A percentile compares a stretch with the other conserved stretches of the same genome.
These are phyloP conservation scores for Urochloa ruziziensis DNA, from an alignment of 176 grass and related monocot genomes.

Conservation along the genomic window DNA sequence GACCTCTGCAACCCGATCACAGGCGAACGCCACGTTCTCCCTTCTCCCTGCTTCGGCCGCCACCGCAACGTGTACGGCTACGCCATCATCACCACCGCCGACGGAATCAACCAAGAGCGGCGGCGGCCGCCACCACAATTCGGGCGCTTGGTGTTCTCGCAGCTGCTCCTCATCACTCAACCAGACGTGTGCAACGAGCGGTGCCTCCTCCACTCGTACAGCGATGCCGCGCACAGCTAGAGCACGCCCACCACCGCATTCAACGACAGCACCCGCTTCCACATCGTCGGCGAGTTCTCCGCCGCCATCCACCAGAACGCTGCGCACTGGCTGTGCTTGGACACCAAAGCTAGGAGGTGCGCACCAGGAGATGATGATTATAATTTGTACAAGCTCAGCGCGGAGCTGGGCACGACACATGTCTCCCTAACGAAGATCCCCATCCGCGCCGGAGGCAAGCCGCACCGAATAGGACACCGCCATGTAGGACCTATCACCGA, in stretches of 20 bases:
- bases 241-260: too few species aligned
- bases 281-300: not conserved
- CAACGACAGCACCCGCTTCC: not conserved
- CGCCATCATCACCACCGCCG: not conserved
- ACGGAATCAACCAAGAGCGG: not conserved
- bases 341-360: not conserved
- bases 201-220: not conserved
- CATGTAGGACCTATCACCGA: too few species aligned
- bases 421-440: not conserved
- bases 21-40: too few species aligned
- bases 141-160: not conserved
- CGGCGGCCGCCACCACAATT: not conserved
- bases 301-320: not conserved
- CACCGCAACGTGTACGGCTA: not conserved
- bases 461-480: too few species aligned
- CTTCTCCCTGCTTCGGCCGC: too few species aligned
- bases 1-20: too few species aligned
- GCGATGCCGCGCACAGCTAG: not conserved
- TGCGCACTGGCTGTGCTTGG: not conserved
- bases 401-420: not conserved
- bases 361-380: not conserved
- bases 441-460: too few species aligned
- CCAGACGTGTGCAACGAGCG: too few species aligned
- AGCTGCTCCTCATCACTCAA: not conserved
- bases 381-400: not conserved